These are phyloP conservation scores for Ganoderma resinaceum DNA, from an alignment of 1,284 basidiomycete species.

Conservation along the genomic window DNA sequence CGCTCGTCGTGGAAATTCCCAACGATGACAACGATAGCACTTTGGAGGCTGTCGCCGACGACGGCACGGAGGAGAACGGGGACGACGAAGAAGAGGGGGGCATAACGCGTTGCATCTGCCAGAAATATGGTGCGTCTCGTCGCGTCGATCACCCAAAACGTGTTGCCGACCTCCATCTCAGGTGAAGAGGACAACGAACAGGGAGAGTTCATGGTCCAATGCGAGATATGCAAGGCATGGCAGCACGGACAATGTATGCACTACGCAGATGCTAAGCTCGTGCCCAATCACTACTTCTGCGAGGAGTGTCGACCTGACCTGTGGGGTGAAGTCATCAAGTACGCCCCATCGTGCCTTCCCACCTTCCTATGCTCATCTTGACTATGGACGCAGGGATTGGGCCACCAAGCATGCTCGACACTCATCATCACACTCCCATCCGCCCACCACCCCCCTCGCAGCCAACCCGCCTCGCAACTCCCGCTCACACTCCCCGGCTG, in stretches of 20 bases:
- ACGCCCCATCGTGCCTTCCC: constrained; percentile 37
- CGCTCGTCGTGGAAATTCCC: constrained; percentile 39
- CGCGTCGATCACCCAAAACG: constrained; percentile 26
- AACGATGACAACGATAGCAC: constrained; percentile 39
- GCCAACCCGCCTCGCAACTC: constrained; percentile 61
- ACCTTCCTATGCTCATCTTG: constrained; percentile 13
- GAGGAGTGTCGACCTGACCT: constrained; percentile 92
- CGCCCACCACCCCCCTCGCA: constrained; percentile 38
- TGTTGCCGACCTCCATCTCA: constrained; percentile 25
- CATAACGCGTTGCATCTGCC: constrained; percentile 95
- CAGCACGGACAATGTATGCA: constrained; percentile 99
- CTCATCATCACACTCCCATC: constrained; percentile 61
- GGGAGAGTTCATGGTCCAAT: constrained; percentile 96
- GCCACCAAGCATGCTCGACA: constrained; percentile 65
- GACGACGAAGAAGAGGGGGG: constrained; percentile 82
- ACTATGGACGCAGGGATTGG: constrained; percentile 55
- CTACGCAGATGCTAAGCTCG: constrained; percentile 84
- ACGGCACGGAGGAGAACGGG: constrained; percentile 50
- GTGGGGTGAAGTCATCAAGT: constrained; percentile 83
- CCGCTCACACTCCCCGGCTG: constrained; percentile 77
- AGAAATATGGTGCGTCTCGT: constrained; percentile 75
- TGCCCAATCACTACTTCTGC: constrained; percentile 90
- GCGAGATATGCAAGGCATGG: constrained; percentile 97
- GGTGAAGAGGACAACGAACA: constrained; percentile 70
- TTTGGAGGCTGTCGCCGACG: constrained; percentile 41